Percentiles rank a stretch among this genome's conserved stretches.
Conservation (phyloP, 352 stramenopile genomes). For the Globisporangium irregulare region DNA sequence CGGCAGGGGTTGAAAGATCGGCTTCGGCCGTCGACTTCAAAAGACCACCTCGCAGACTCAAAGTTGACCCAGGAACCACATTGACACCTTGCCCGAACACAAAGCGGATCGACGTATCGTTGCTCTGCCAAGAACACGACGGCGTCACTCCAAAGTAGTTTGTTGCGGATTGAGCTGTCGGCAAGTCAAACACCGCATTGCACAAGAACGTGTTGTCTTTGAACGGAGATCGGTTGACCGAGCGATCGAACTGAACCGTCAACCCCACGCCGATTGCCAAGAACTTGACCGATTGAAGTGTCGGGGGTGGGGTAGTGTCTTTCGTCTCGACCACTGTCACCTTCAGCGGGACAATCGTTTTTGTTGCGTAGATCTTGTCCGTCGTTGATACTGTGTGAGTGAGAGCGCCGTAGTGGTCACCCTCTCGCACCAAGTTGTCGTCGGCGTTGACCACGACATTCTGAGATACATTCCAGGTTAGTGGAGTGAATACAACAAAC, state of each 20-base stretch:
- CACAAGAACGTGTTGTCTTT: conserved; percentile 40
- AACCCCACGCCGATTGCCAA: conserved; percentile 44
- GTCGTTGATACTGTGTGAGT: conserved; percentile 23
- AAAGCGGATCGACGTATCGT: conserved; percentile 39
- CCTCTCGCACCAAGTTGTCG: conserved; percentile 43
- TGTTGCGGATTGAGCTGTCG: conserved; percentile 14
- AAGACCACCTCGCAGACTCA: conserved; percentile 36
- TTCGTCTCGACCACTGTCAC: conserved; percentile 65
- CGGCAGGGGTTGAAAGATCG: conserved; percentile 31
- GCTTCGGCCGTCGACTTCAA: conserved; percentile 52
- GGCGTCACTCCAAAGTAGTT: conserved; percentile 42
- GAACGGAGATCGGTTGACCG: conserved; percentile 34
- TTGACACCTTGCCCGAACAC: conserved; percentile 42
- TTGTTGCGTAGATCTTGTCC: conserved; percentile 30
- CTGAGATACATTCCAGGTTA: conserved; percentile 50
- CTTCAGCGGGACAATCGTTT: conserved; percentile 24
- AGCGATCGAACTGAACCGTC: conserved; percentile 42
- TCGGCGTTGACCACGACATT: conserved; percentile 40
- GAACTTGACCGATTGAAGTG: conserved; percentile 50
- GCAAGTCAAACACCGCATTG: conserved; percentile 55
- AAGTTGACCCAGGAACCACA: conserved; percentile 33
- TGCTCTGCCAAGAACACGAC: conserved; percentile 46
- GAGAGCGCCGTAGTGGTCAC: conserved; percentile 36
- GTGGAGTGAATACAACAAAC: conserved; percentile 31
- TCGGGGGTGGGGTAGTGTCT: conserved; percentile 54